A percentile compares a stretch with the other conserved stretches of the same genome.
Evolutionary conservation across 2,329 filamentous ascomycete genomes (phyloP).

Genomic region (Cercospora sojina): DNA sequence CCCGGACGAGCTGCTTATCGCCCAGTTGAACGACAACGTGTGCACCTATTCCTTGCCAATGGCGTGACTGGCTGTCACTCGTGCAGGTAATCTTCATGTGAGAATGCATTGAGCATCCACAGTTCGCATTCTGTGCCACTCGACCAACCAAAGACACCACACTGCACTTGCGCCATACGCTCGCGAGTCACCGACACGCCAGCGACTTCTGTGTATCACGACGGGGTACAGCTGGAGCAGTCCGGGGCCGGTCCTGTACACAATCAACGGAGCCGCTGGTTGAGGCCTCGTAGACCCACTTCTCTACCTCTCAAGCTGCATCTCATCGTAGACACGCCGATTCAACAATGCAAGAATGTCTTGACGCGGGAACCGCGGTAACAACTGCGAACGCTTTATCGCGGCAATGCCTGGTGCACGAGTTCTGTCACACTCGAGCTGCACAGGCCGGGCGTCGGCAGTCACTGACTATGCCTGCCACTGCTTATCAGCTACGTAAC

Average conservation of each 20-base stretch:
- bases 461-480: neutral
- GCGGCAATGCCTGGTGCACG: neutral
- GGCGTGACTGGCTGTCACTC: neutral
- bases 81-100: neutral
- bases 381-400: slow-evolving; percentile 4
- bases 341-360: slow-evolving; percentile 1
- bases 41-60: neutral
- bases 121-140: neutral
- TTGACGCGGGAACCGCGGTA: neutral
- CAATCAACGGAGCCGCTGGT: neutral
- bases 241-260: neutral
- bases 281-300: slow-evolving; percentile 1
- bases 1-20: neutral
- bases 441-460: neutral
- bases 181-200: neutral
- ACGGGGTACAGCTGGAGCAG: neutral
- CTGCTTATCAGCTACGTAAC: neutral
- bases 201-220: neutral
- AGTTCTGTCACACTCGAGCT: neutral
- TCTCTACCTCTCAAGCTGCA: neutral
- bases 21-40: neutral
- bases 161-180: neutral
- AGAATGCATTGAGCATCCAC: neutral
- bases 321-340: neutral
- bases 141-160: neutral